Conservation (phyloP, 331 rosid species). For the Cucumis variabilis region DNA sequence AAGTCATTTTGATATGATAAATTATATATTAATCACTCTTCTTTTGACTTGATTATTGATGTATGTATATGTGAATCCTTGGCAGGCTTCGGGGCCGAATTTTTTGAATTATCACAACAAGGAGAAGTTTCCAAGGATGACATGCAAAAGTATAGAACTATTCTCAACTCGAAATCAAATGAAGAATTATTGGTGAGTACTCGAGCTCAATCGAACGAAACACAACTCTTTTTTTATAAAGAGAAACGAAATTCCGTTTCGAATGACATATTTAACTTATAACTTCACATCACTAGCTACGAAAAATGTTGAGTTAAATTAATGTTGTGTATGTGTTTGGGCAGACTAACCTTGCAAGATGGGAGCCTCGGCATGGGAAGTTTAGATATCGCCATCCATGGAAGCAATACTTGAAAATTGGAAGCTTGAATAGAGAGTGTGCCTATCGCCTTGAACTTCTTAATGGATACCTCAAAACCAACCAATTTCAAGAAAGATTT, state of each 20-base stretch:
- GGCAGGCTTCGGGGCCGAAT: conserved; percentile 36
- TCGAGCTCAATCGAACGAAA: neutral
- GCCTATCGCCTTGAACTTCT: conserved; percentile 57
- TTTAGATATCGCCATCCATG: conserved; percentile 56
- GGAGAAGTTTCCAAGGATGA: neutral
- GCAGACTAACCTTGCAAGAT: conserved; percentile 59
- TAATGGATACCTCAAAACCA: conserved; percentile 43
- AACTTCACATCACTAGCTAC: too few relatives aligned
- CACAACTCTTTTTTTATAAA: too few relatives aligned
- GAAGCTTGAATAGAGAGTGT: conserved; percentile 51
- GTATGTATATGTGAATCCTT: neutral
- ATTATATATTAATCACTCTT: neutral
- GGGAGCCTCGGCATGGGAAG: conserved; percentile 62
- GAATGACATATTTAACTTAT: neutral
- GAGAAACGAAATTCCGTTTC: neutral
- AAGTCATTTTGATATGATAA: neutral
- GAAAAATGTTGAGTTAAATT: neutral
- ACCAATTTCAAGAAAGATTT: conserved; percentile 29
- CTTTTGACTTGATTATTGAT: neutral
- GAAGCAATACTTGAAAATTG: conserved; percentile 54
- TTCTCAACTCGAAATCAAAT: conserved; percentile 7
- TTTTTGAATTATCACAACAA: neutral
- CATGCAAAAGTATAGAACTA: neutral
- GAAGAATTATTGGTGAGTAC: conserved; percentile 11
- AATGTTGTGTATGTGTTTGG: neutral